These are phyloP conservation scores for Rhizoclosmatium sp. DNA, from an alignment of 192 early-diverging fungal genomes.

Conservation along the genomic window DNA sequence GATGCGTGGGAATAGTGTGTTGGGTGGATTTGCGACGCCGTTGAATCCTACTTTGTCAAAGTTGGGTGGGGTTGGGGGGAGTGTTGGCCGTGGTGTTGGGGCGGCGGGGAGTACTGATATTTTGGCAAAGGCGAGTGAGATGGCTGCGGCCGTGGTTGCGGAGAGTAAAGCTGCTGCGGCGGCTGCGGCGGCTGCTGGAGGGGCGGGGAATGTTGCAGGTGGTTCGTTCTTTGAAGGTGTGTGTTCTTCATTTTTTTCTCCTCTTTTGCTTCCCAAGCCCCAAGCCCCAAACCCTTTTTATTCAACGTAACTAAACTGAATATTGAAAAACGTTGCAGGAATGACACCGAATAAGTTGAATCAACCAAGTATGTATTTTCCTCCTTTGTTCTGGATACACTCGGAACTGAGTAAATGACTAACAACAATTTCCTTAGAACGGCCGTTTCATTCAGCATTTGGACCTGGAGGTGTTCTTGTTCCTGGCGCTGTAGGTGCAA, in stretches of 20 bases:
- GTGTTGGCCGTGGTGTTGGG: neutral
- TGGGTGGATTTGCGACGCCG: neutral
- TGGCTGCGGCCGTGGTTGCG: conserved; percentile 31
- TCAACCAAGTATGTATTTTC: too few relatives aligned
- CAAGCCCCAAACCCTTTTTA: too few relatives aligned
- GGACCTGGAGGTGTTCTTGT: neutral
- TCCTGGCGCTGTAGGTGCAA: neutral
- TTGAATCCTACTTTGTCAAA: neutral
- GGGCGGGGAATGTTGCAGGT: neutral
- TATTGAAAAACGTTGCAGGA: too few relatives aligned
- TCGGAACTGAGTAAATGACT: too few relatives aligned
- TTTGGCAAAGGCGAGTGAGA: conserved; percentile 18
- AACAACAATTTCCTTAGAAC: neutral
- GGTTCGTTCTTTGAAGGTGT: neutral
- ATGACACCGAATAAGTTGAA: too few relatives aligned
- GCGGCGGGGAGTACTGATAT: conserved; percentile 13
- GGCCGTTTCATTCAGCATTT: neutral
- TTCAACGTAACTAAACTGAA: too few relatives aligned
- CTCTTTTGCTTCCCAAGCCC: too few relatives aligned
- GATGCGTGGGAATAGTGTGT: neutral
- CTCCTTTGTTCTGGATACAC: too few relatives aligned
- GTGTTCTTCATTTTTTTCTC: neutral
- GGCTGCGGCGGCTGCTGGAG: neutral
- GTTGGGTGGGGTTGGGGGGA: neutral
- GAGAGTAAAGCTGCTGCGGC: conserved; percentile 20